Conservation (phyloP, 2,329 filamentous ascomycete species). For the Lasiodiplodia sp. region DNA sequence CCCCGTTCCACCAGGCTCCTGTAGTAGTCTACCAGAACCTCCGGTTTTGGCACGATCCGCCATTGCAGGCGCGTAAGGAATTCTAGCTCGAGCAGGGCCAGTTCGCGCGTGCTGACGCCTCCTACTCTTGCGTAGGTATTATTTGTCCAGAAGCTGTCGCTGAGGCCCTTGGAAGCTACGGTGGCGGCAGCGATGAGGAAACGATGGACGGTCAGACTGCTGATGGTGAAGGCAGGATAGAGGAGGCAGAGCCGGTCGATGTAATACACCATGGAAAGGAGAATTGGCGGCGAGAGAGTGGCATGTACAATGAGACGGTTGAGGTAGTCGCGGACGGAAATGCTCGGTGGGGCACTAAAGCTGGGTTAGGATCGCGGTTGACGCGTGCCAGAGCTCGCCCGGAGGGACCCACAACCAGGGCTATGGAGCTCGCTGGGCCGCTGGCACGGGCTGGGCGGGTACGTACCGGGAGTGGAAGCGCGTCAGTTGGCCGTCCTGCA, state of each 20-base stretch:
- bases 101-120: constrained; percentile 86
- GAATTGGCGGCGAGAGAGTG: constrained; percentile 87
- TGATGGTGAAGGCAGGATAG: constrained; percentile 95
- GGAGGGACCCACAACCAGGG: not conserved
- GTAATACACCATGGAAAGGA: constrained; percentile 99
- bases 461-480: constrained; percentile 89
- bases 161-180: constrained; percentile 93
- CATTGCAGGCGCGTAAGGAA: constrained; percentile 93
- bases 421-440: constrained; percentile 1
- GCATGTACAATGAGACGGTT: constrained; percentile 92
- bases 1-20: constrained; percentile 78
- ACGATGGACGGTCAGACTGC: constrained; percentile 93
- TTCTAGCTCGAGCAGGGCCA: constrained; percentile 91
- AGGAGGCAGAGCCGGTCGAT: constrained; percentile 93
- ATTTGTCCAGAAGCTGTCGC: constrained; percentile 98
- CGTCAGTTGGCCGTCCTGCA: constrained; percentile 85
- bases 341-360: constrained; percentile 76
- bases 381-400: not conserved
- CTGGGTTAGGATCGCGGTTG: constrained; percentile 26
- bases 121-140: constrained; percentile 94
- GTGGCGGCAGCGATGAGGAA: constrained; percentile 96
- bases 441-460: not conserved
- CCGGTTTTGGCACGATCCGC: constrained; percentile 95
- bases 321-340: constrained; percentile 93
- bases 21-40: constrained; percentile 93